A percentile compares a stretch with the other conserved stretches of the same genome.
Evolutionary conservation across 176 grass and related monocot species (phyloP).

Genomic region (Oryza brachyantha): DNA sequence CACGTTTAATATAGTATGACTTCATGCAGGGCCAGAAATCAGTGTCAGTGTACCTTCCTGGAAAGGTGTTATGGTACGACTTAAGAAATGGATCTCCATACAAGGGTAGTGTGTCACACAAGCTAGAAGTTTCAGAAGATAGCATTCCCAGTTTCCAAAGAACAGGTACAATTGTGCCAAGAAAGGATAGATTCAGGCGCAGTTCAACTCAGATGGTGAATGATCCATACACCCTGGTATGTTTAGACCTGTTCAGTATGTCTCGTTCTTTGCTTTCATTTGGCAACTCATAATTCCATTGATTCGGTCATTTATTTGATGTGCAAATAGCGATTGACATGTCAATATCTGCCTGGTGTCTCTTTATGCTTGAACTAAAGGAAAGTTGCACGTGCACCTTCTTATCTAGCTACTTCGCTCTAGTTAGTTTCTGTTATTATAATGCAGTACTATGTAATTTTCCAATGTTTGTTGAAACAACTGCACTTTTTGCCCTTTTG

Average conservation of each 20-base stretch:
- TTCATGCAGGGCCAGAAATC: slow-evolving; percentile 64
- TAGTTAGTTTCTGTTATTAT: background rate
- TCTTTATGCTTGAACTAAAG: background rate
- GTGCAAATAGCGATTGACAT: slow-evolving; percentile 6
- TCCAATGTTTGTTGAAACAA: slow-evolving; percentile 5
- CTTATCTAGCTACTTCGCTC: background rate
- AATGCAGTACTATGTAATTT: slow-evolving; percentile 2
- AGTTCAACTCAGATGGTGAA: slow-evolving; percentile 97
- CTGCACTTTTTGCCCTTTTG: background rate
- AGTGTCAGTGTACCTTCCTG: slow-evolving; percentile 82
- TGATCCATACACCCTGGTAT: slow-evolving; percentile 96
- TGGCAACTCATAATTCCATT: background rate
- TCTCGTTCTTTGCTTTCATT: slow-evolving; percentile 18
- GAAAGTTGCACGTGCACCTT: slow-evolving; percentile 18
- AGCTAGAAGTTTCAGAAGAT: slow-evolving; percentile 78
- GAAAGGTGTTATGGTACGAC: slow-evolving; percentile 62
- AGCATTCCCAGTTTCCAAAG: slow-evolving; percentile 89
- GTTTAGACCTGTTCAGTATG: background rate
- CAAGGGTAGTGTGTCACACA: slow-evolving; percentile 63
- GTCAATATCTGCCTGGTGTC: background rate
- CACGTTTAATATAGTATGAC: slow-evolving; percentile 8
- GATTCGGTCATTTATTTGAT: background rate
- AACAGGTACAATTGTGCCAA: slow-evolving; percentile 78
- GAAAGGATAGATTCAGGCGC: slow-evolving; percentile 94
- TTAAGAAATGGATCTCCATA: slow-evolving; percentile 71